Percentiles rank a stretch among this genome's conserved stretches.
phyloP scores from a whole-genome alignment of 192 early-diverging fungal species.

The Backusella westeae region DNA sequence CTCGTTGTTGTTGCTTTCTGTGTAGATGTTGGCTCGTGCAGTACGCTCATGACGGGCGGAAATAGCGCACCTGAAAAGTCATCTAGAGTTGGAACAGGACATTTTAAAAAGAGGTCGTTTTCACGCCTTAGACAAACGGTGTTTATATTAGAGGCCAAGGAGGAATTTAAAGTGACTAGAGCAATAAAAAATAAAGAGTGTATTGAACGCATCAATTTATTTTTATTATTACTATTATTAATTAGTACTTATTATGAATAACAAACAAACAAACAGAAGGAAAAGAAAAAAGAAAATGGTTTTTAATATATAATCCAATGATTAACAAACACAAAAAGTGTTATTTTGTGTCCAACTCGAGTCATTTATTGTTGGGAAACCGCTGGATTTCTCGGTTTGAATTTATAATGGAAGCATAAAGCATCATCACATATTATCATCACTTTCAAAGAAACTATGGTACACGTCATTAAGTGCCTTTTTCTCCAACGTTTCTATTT shows the following conservation, averaged over 20 bases:
- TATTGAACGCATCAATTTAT: conserved; percentile 3
- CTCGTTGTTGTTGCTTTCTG: neutral
- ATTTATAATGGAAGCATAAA: no score
- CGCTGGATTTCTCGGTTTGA: neutral
- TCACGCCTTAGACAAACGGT: neutral
- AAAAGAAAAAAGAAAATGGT: neutral
- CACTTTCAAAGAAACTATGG: no score
- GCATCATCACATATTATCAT: no score
- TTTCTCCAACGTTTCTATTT: no score
- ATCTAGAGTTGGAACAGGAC: neutral
- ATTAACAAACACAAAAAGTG: neutral
- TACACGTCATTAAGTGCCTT: no score
- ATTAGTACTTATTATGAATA: neutral
- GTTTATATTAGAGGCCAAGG: neutral
- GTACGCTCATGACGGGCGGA: neutral
- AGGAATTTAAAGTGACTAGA: neutral
- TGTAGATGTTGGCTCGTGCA: neutral
- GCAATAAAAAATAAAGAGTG: conserved; percentile 7
- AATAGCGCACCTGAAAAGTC: neutral
- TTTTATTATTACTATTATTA: neutral
- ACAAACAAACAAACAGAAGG: neutral
- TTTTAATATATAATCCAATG: neutral
- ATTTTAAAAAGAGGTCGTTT: neutral
- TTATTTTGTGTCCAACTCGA: neutral
- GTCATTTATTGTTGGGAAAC: neutral